phyloP scores from a whole-genome alignment of 2,329 filamentous ascomycete genomes.

The Nigrograna mackinnonii region DNA sequence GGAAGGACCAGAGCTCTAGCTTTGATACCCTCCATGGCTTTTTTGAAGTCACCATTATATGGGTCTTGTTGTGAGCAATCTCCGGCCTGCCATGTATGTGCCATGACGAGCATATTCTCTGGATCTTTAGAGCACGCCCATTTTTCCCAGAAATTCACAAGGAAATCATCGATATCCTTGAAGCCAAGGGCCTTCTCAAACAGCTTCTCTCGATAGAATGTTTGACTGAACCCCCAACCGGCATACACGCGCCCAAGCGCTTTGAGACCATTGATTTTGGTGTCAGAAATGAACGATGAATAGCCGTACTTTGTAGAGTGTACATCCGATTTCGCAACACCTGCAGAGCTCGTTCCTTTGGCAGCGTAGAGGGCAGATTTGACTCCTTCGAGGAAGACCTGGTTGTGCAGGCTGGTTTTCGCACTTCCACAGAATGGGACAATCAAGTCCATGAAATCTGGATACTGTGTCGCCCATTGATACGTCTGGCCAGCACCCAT shows the following conservation, averaged over 20 bases:
- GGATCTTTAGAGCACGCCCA: conserved; percentile 77
- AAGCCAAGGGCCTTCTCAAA: conserved; percentile 68
- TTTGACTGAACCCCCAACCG: conserved; percentile 79
- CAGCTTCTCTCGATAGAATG: conserved; percentile 75
- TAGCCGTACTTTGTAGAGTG: conserved; percentile 37
- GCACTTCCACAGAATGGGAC: conserved; percentile 70
- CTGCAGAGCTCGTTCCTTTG: conserved; percentile 58
- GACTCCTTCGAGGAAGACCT: conserved; percentile 69
- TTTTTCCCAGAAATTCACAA: conserved; percentile 74
- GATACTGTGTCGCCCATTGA: conserved; percentile 66
- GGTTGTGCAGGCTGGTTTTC: conserved; percentile 67
- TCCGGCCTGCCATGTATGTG: conserved; percentile 77
- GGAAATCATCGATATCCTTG: conserved; percentile 72
- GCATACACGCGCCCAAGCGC: conserved; percentile 77
- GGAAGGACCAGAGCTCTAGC: conserved; percentile 74
- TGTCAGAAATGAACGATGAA: conserved; percentile 56
- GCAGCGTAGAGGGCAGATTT: conserved; percentile 63
- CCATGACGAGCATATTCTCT: conserved; percentile 74
- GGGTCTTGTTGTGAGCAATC: conserved; percentile 71
- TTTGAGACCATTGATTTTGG: conserved; percentile 63
- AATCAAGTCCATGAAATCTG: conserved; percentile 67
- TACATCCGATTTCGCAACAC: conserved; percentile 40
- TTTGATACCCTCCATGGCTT: conserved; percentile 67
- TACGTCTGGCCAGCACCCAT: conserved; percentile 72
- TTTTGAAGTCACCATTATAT: conserved; percentile 68